Conservation (phyloP, 495 filamentous ascomycete genomes). For the Elaphomyces granulatus region DNA sequence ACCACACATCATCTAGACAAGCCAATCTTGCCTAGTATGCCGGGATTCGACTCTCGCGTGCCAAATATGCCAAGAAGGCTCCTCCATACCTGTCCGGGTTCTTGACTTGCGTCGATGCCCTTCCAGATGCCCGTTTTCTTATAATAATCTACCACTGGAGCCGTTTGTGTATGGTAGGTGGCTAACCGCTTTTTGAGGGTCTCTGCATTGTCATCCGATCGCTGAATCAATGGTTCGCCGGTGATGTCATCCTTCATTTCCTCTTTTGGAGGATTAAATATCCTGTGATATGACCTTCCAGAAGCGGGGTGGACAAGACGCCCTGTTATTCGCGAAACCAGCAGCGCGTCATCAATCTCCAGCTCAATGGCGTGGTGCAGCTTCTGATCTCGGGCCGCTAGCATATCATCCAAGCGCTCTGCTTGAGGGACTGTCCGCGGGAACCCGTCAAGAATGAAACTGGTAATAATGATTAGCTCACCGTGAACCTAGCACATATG, state of each 20-base stretch:
- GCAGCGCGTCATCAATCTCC: slow-evolving; percentile 85
- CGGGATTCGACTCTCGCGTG: slow-evolving; percentile 29
- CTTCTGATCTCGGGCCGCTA: slow-evolving; percentile 52
- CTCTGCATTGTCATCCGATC: slow-evolving; percentile 95
- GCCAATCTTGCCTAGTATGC: slow-evolving; percentile 11
- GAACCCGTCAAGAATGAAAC: slow-evolving; percentile 98
- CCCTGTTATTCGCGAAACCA: slow-evolving; percentile 92
- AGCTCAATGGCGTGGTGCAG: slow-evolving; percentile 92
- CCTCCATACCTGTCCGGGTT: slow-evolving; percentile 92
- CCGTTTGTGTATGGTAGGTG: slow-evolving; percentile 90
- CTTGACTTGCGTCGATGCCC: slow-evolving; percentile 90
- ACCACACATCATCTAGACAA: slow-evolving; percentile 2
- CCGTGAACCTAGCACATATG: not conserved
- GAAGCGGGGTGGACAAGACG: slow-evolving; percentile 91
- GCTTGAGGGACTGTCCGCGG: slow-evolving; percentile 92
- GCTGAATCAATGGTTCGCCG: slow-evolving; percentile 91
- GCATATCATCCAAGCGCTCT: slow-evolving; percentile 87
- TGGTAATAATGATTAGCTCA: slow-evolving; percentile 24
- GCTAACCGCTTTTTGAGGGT: slow-evolving; percentile 86
- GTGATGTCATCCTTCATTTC: slow-evolving; percentile 93
- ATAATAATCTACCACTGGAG: slow-evolving; percentile 89
- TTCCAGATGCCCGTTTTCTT: slow-evolving; percentile 94
- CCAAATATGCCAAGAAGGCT: slow-evolving; percentile 76
- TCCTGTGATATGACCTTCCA: slow-evolving; percentile 90
- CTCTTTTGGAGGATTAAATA: slow-evolving; percentile 96